Evolutionary conservation across 106 monocot species (phyloP).

Genomic region (Dactylorhiza incarnata): DNA sequence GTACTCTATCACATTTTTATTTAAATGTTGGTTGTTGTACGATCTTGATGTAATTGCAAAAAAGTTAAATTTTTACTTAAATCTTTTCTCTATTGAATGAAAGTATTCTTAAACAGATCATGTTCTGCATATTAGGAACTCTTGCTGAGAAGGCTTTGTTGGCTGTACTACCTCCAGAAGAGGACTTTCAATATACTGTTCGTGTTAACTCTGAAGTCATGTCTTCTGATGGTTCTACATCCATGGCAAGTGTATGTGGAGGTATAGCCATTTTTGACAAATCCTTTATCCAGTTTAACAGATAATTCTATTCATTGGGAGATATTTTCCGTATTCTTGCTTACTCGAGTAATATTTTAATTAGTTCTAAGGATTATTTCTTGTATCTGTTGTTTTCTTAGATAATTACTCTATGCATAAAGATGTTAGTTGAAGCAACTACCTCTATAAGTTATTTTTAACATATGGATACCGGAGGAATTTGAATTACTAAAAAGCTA

Average conservation of each 20-base stretch:
- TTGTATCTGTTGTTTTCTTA: not conserved
- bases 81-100: not conserved
- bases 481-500: not conserved
- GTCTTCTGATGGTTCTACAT: slow-evolving; percentile 98
- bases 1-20: too few relatives aligned
- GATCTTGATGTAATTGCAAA: not conserved
- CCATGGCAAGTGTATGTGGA: slow-evolving; percentile 99
- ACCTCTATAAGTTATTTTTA: not conserved
- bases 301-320: not conserved
- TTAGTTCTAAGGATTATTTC: not conserved
- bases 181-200: slow-evolving; percentile 85
- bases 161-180: slow-evolving; percentile 85
- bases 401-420: not conserved
- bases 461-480: not conserved
- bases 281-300: not conserved
- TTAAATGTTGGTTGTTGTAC: not conserved
- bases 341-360: not conserved
- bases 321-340: not conserved
- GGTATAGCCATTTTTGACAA: slow-evolving; percentile 32
- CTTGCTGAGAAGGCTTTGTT: slow-evolving; percentile 98
- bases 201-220: slow-evolving; percentile 95
- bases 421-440: not conserved
- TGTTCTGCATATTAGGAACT: slow-evolving; percentile 41
- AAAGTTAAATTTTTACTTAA: not conserved
- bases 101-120: not conserved